These are phyloP conservation scores for Lasiosphaeria ovina DNA, from an alignment of 495 filamentous ascomycete species.

Conservation along the genomic window DNA sequence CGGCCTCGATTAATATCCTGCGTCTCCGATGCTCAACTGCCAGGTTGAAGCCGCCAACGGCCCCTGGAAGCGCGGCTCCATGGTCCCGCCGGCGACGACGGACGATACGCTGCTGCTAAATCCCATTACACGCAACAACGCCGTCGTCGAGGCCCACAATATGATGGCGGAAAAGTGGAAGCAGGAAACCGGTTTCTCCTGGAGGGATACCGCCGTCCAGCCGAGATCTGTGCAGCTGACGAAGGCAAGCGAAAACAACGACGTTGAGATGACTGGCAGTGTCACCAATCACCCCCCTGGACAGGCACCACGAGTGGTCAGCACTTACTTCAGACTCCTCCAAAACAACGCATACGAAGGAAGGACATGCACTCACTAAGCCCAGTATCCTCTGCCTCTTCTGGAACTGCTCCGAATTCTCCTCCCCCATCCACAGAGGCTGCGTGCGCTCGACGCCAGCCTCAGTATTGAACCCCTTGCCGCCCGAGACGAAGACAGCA, in stretches of 20 bases:
- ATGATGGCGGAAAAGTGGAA: neutral
- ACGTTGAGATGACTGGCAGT: no score
- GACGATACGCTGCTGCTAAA: neutral
- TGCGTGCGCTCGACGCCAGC: slow-evolving; percentile 41
- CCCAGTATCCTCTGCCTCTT: slow-evolving; percentile 41
- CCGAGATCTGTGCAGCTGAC: no score
- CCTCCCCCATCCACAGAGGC: slow-evolving; percentile 46
- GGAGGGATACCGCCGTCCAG: no score
- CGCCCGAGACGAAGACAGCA: slow-evolving; percentile 49
- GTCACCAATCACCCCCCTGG: no score
- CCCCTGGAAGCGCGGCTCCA: neutral
- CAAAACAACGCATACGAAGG: neutral
- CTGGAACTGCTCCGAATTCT: slow-evolving; percentile 35
- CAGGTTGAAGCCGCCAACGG: neutral
- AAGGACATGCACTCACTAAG: slow-evolving; percentile 11
- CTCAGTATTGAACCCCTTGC: slow-evolving; percentile 50
- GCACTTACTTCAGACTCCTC: no score
- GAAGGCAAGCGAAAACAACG: no score
- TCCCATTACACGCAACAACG: neutral
- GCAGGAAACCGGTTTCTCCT: neutral
- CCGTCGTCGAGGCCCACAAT: neutral
- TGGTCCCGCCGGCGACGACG: neutral
- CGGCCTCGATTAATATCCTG: no score
- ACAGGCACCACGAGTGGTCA: no score
- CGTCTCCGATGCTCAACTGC: neutral